A percentile compares a stretch with the other conserved stretches of the same genome.
Conservation (phyloP, 2,329 filamentous ascomycete species). For the Penicillium oxalicum region DNA sequence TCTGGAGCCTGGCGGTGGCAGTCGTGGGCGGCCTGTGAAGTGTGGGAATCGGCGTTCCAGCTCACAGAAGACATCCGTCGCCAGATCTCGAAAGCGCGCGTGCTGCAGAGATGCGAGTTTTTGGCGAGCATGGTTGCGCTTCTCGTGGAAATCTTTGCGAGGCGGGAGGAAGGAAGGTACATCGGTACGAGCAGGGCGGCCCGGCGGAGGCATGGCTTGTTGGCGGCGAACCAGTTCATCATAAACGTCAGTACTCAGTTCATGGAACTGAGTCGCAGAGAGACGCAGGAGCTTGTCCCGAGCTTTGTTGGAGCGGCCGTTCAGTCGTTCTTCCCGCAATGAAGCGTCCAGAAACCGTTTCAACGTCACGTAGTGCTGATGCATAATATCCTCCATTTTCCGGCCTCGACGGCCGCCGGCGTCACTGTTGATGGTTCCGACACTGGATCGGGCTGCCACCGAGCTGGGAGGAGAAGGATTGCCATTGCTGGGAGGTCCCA, state of each 20-base stretch:
- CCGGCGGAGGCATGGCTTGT: slow-evolving; percentile 50
- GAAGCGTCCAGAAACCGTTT: slow-evolving; percentile 67
- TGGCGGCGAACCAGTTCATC: slow-evolving; percentile 89
- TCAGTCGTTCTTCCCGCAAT: slow-evolving; percentile 67
- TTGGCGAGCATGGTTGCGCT: slow-evolving; percentile 94
- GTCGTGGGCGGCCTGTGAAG: slow-evolving; percentile 66
- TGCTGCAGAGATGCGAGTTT: slow-evolving; percentile 85
- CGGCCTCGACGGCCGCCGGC: slow-evolving; percentile 51
- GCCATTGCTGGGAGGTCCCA: slow-evolving; percentile 24
- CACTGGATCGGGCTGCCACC: slow-evolving; percentile 67
- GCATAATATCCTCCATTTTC: slow-evolving; percentile 62
- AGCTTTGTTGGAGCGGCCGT: slow-evolving; percentile 75
- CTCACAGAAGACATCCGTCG: slow-evolving; percentile 94
- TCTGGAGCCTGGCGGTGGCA: slow-evolving; percentile 47
- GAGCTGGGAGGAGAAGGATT: slow-evolving; percentile 83
- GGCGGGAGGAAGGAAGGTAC: slow-evolving; percentile 69
- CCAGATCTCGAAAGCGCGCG: slow-evolving; percentile 81
- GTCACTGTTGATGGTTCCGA: slow-evolving; percentile 59
- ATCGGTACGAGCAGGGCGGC: slow-evolving; percentile 40
- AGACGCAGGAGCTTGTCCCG: slow-evolving; percentile 89
- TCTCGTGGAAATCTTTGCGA: slow-evolving; percentile 88
- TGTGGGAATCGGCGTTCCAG: slow-evolving; percentile 82
- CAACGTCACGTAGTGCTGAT: slow-evolving; percentile 75
- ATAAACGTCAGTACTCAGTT: slow-evolving; percentile 94
- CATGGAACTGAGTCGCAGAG: slow-evolving; percentile 89